Percentiles rank a stretch among this genome's conserved stretches.
These are phyloP conservation scores for Cerioporus squamosus DNA, from an alignment of 1,284 basidiomycete genomes.

Conservation along the genomic window DNA sequence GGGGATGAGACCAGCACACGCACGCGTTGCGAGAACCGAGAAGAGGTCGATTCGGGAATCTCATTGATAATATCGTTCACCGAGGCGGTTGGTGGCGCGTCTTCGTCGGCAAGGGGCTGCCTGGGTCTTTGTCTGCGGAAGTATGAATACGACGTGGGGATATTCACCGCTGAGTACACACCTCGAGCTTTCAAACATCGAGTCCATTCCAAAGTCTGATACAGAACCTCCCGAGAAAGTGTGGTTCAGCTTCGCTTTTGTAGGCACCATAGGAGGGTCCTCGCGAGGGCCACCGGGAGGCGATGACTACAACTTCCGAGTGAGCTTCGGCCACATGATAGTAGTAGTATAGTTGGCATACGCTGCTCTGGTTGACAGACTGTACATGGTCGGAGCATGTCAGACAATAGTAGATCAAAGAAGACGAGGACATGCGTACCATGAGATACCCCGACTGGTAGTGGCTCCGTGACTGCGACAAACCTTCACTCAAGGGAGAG, in stretches of 20 bases:
- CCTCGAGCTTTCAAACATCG: slow-evolving; percentile 78
- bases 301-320: slow-evolving; percentile 42
- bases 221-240: slow-evolving; percentile 62
- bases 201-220: slow-evolving; percentile 76
- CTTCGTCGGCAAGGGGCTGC: slow-evolving; percentile 67
- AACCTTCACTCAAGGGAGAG: slow-evolving; percentile 46
- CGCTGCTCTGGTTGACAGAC: slow-evolving; percentile 66
- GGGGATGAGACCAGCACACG: slow-evolving; percentile 22
- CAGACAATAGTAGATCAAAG: background rate
- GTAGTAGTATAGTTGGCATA: slow-evolving; percentile 29
- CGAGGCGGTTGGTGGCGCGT: slow-evolving; percentile 73
- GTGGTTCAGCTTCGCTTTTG: slow-evolving; percentile 77
- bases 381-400: slow-evolving; percentile 26
- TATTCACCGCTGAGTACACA: slow-evolving; percentile 22
- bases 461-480: slow-evolving; percentile 70
- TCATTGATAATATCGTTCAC: slow-evolving; percentile 74
- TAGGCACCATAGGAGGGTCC: slow-evolving; percentile 70
- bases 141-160: too few relatives aligned
- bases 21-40: slow-evolving; percentile 50
- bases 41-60: slow-evolving; percentile 44
- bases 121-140: slow-evolving; percentile 47
- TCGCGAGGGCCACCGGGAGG: slow-evolving; percentile 67
- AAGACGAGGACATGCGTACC: slow-evolving; percentile 44
- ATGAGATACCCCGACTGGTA: slow-evolving; percentile 80
- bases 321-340: background rate